Base-by-base conservation (phyloP, 345 rosid species). In the Rhodamnia rubescens region DNA sequence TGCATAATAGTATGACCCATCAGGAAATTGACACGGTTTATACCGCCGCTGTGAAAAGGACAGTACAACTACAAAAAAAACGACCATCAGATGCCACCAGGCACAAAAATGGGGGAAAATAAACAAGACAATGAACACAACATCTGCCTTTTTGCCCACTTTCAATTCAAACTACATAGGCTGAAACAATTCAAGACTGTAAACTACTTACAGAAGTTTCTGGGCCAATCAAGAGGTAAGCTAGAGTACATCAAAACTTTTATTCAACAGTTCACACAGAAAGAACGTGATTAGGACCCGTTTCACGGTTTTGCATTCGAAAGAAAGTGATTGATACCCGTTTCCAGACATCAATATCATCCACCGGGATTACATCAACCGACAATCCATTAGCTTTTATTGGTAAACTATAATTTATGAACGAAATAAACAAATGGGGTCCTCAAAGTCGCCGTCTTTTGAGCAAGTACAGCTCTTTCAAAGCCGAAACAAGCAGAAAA, bases 291-390 rank as follows among this genome's bases (percentile, higher is more conserved):
- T 44, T 51, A n/a, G 6, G 53, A 53, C 83, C 32, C 49, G 57
- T 83, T 52, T 47, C 54, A 18, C 26, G 58, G 44, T 29, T 40
- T 40, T 50, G 80, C n/a, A 83, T 83, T 85, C 74, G 58, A 87
- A 56, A 74, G 85, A 87, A 85, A 89, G 81, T 59, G 88, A 86
- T 82, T 83, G 49, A 49, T 86, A 85, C 90, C 51, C 85, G 89
- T 84, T 89, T 82, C 78, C 13, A 61, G 51, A 58, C 74, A 86
- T 84, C 89, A 84, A 83, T 75, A 64, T 50, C 74, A 51, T 53
- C 84, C 53, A 83, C 86, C 56, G 53, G 89, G 74, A 83, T 86
- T 61, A 61, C 32, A 82, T 86, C 86, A 89, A 90, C 90, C 90
- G 91, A 89, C 91, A 86, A 89, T 88, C 26, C 9, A 69, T 36